Evolutionary conservation across 2,329 filamentous ascomycete genomes (phyloP).

Genomic region (Claviceps spartinae): DNA sequence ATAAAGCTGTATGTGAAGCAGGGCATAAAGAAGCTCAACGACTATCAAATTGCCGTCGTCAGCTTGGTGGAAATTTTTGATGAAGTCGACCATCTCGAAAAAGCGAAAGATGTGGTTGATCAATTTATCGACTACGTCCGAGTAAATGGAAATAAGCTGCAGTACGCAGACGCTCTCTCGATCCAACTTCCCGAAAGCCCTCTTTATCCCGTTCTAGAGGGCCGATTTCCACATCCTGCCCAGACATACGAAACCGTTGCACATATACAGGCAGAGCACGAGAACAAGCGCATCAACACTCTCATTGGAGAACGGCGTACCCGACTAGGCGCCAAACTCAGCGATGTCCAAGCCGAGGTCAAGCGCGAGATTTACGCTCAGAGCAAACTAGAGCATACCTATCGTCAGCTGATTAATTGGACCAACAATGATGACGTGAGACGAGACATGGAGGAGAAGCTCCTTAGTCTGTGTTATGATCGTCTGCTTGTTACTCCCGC

Average conservation of each 20-base stretch:
- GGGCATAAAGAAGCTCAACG: constrained; percentile 50
- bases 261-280: constrained; percentile 70
- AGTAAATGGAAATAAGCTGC: constrained; percentile 53
- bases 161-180: constrained; percentile 64
- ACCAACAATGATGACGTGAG: constrained; percentile 72
- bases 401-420: constrained; percentile 81
- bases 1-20: constrained; percentile 76
- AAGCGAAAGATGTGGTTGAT: constrained; percentile 55
- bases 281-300: constrained; percentile 78
- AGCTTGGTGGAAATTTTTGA: constrained; percentile 63
- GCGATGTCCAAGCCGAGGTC: constrained; percentile 73
- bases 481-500: constrained; percentile 54
- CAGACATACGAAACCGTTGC: constrained; percentile 72
- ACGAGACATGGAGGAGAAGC: constrained; percentile 78
- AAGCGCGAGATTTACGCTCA: constrained; percentile 68
- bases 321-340: constrained; percentile 69
- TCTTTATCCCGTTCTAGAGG: constrained; percentile 72
- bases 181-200: constrained; percentile 68
- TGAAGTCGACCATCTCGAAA: constrained; percentile 49
- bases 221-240: constrained; percentile 64
- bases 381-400: constrained; percentile 69
- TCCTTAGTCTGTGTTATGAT: constrained; percentile 70
- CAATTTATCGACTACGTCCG: constrained; percentile 67
- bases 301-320: constrained; percentile 83
- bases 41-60: constrained; percentile 61